These are phyloP conservation scores for Termitomyces sp. DNA, from an alignment of 768 basidiomycete genomes.

Conservation along the genomic window DNA sequence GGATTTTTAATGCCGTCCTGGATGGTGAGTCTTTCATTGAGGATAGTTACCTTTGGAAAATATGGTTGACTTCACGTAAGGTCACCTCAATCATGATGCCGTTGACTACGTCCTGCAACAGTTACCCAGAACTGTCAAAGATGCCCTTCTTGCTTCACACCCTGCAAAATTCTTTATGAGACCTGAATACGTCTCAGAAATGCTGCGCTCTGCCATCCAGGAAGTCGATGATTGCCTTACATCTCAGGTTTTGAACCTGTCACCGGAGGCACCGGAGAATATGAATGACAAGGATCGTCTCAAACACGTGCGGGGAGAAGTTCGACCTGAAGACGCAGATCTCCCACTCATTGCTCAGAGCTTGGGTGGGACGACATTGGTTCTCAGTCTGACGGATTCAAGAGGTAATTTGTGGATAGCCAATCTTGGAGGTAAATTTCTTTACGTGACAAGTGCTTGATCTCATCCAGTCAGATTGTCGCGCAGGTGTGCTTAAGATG, in stretches of 20 bases:
- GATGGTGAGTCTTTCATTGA: constrained; percentile 22
- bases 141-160: background rate
- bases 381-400: constrained; percentile 49
- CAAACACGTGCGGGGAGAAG: too few species aligned
- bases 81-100: constrained; percentile 11
- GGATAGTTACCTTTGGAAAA: background rate
- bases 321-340: constrained; percentile 1
- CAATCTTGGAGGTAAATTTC: constrained; percentile 40
- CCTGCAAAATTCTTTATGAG: background rate
- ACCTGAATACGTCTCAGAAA: constrained; percentile 2
- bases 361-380: constrained; percentile 52
- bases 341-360: constrained; percentile 21
- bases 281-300: constrained; percentile 7
- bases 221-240: constrained; percentile 40
- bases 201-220: constrained; percentile 5
- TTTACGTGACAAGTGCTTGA: background rate
- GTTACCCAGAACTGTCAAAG: constrained; percentile 5
- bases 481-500: constrained; percentile 6
- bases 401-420: constrained; percentile 54
- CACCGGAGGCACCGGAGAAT: constrained; percentile 39
- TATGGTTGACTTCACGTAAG: background rate
- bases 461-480: constrained; percentile 12
- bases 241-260: constrained; percentile 39
- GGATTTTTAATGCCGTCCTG: constrained; percentile 32
- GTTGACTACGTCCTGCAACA: constrained; percentile 11